These are phyloP conservation scores for Pseudotulostoma volvatum DNA, from an alignment of 495 filamentous ascomycete species.

Conservation along the genomic window DNA sequence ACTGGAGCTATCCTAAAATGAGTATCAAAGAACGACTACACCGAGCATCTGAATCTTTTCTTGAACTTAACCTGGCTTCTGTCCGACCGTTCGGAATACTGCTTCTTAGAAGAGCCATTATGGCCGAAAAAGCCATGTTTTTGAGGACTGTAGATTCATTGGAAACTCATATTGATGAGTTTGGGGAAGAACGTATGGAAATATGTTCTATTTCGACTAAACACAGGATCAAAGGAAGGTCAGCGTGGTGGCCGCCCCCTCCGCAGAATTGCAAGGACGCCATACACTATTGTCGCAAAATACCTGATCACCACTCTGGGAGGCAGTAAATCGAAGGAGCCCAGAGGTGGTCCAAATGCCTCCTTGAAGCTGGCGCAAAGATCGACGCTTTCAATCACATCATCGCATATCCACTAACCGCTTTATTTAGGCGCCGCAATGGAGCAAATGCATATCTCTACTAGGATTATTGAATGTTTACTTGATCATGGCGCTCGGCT, in stretches of 20 bases:
- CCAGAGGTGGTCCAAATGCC: not conserved
- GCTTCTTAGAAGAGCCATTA: no score
- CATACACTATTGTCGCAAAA: not conserved
- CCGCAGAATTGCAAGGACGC: not conserved
- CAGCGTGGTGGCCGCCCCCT: not conserved
- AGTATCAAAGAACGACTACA: no score
- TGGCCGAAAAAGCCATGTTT: no score
- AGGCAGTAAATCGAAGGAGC: not conserved
- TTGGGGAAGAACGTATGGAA: no score
- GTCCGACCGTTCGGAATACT: no score
- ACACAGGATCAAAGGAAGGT: not conserved
- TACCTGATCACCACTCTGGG: conserved; percentile 1
- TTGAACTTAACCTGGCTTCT: no score
- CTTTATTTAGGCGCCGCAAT: not conserved
- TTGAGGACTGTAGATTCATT: no score
- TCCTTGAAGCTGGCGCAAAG: conserved; percentile 1
- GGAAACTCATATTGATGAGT: no score
- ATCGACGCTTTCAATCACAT: not conserved
- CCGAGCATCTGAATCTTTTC: no score
- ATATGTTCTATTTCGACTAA: not conserved
- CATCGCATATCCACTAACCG: not conserved
- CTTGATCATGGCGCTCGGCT: not conserved
- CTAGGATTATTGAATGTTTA: not conserved
- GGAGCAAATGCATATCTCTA: not conserved
- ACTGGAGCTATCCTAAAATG: no score